Conservation (phyloP, 768 basidiomycete genomes). For the Tulasnella sp. region DNA sequence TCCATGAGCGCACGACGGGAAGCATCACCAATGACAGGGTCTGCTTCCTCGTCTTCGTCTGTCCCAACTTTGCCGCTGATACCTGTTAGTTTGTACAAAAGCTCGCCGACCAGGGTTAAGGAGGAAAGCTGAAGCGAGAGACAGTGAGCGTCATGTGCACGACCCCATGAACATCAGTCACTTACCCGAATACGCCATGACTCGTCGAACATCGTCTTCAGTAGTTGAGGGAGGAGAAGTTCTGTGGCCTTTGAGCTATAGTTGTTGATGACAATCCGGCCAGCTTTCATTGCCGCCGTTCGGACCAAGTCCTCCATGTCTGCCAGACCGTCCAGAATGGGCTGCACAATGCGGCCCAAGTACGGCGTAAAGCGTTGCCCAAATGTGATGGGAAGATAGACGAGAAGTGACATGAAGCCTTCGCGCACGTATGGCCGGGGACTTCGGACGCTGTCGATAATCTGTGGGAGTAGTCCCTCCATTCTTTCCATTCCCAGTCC, state of each 20-base stretch:
- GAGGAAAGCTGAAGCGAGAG: constrained; percentile 61
- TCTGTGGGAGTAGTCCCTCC: constrained; percentile 86
- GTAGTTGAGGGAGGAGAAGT: constrained; percentile 83
- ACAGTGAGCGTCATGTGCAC: constrained; percentile 14
- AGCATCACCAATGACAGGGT: constrained; percentile 54
- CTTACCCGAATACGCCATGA: constrained; percentile 86
- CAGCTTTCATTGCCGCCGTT: constrained; percentile 97
- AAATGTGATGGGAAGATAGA: constrained; percentile 91
- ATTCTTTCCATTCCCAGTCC: constrained; percentile 96
- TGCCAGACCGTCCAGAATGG: constrained; percentile 81
- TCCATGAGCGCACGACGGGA: constrained; percentile 80
- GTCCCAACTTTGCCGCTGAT: constrained; percentile 82
- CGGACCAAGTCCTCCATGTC: constrained; percentile 92
- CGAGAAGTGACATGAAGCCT: constrained; percentile 96
- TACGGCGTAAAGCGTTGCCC: constrained; percentile 95
- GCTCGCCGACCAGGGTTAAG: constrained; percentile 87
- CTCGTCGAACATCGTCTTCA: constrained; percentile 87
- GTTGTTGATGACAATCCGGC: constrained; percentile 92
- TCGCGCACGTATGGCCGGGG: constrained; percentile 85
- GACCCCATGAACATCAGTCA: not conserved
- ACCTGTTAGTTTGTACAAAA: constrained; percentile 92
- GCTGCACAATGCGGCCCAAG: constrained; percentile 83
- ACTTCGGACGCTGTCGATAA: constrained; percentile 82
- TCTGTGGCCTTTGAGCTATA: constrained; percentile 89
- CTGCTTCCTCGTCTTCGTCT: constrained; percentile 42